Evolutionary conservation across 225 moss, liverwort and hornwort genomes (phyloP), one percentile per base, ranked within the genome.

Genomic region (Neckera pumila): DNA sequence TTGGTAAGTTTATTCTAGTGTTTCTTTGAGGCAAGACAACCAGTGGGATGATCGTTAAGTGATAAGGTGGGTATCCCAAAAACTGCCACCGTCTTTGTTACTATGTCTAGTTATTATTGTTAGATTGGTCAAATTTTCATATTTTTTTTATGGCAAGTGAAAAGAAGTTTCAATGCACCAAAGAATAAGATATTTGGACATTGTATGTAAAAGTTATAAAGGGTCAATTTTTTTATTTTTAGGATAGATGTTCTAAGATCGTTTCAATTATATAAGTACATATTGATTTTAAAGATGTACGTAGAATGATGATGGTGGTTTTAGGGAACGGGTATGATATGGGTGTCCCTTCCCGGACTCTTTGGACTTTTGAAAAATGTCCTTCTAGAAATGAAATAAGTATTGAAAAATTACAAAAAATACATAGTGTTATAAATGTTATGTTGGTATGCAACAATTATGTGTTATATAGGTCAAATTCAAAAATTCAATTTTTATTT

Each of bases 231-330:
- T 36, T 66, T 34, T 9, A 18, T 6, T 3, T 10, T 65, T n/a
- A n/a, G 19, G 19, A 5, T 65, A 36, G 10, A 17, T 65, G 19
- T 65, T 19, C 0, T 5, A 0, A 0, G 1, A 34, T 36, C 0
- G 11, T 66, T 66, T 20, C 66, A 20, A 36, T 20, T 0, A 66
- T 2, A 6, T 20, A 21, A 20, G 2, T 20, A 66, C 2, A 20
- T 66, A 36, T 66, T 20, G 36, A 11, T 6, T 66, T 36, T 19
- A 2, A 20, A 66, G 19, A 36, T 36, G 36, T 19, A 19, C 0
- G 19, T 0, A 1, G 1, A 65, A 3, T 36, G 20, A 36, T 20
- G 11, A 6, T 19, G 36, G 20, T 20, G 11, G 2, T 66, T 67
- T n/a, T n/a, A n/a, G n/a, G n/a, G n/a, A n/a, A n/a, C n/a, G n/a